Conservation (phyloP, 345 rosid genomes). For the Salix arbutifolia region DNA sequence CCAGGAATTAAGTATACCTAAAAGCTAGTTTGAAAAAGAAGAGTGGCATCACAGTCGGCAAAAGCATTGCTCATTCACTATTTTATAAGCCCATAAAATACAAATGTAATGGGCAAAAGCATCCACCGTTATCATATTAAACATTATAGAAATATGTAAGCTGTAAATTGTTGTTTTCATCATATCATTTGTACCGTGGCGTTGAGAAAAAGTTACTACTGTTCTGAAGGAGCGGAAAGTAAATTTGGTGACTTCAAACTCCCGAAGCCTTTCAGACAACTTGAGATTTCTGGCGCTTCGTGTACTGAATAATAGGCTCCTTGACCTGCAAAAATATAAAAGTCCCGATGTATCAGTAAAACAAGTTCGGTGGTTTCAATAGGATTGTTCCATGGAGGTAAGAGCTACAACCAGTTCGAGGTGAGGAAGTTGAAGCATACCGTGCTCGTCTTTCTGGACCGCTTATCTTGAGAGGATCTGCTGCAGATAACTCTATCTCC, state of each 20-base stretch:
- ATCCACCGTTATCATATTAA: background rate
- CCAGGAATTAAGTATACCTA: background rate
- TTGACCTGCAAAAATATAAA: conserved; percentile 52
- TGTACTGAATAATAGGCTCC: conserved; percentile 77
- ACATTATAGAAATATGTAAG: background rate
- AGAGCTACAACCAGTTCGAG: background rate
- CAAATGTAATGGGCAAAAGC: background rate
- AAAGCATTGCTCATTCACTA: background rate
- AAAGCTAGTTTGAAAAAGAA: background rate
- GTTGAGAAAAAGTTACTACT: background rate
- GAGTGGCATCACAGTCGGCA: background rate
- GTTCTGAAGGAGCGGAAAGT: background rate
- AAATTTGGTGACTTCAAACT: background rate
- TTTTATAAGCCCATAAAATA: background rate
- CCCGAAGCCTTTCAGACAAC: conserved; percentile 24
- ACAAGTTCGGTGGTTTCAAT: background rate
- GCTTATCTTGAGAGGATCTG: conserved; percentile 59
- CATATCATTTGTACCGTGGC: background rate
- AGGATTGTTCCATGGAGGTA: no score
- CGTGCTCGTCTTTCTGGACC: conserved; percentile 78
- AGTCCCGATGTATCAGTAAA: background rate
- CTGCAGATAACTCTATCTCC: conserved; percentile 37
- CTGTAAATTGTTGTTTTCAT: background rate
- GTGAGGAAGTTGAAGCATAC: conserved; percentile 29
- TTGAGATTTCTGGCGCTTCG: conserved; percentile 78